Evolutionary conservation across 768 basidiomycete genomes (phyloP), one percentile per base, ranked within the genome.

Genomic region (Gloeostereum incarnatum): DNA sequence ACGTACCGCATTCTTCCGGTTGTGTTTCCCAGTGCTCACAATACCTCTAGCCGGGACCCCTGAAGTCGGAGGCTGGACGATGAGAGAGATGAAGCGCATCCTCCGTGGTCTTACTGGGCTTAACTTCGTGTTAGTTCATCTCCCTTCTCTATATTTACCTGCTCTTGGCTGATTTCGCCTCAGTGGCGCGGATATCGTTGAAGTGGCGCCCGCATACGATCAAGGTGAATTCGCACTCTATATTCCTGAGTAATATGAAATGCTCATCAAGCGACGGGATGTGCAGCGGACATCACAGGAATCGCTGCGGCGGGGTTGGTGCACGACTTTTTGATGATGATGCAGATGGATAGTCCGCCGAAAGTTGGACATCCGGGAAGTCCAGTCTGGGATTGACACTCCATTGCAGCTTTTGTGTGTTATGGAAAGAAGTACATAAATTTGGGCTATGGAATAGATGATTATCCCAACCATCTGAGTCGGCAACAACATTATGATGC

Each of bases 1-100:
- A 42, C 38, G 52, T 41, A n/a, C 6, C 30, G 25, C 9, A 30
- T 10, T 13, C 10, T n/a, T n/a, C n/a, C n/a, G n/a, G n/a, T n/a
- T n/a, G n/a, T n/a, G n/a, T n/a, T n/a, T n/a, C n/a, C n/a, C n/a
- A n/a, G n/a, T n/a, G n/a, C n/a, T n/a, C n/a, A n/a, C n/a, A n/a
- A n/a, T n/a, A 22, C 23, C n/a, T 30, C 10, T 40, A 75, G 71
- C 78, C 34, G 77, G 78, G 16, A 78, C 79, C 1, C 77, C 78
- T 4, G 78, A 81, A 47, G 60, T 67, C 2, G 79, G 79, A 37
- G 79, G 79, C 11, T 80, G 74, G 75, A 76, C 79, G 10, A 71
- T 66, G 5, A 66, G 78, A 35, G 78, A 80, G 53, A 65, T 75
- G 34, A 77, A 78, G 43, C 65, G 73, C 23, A 75, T 80, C 46